Base-by-base conservation (phyloP, 805 yeast species). In the Pichia insulana region DNA sequence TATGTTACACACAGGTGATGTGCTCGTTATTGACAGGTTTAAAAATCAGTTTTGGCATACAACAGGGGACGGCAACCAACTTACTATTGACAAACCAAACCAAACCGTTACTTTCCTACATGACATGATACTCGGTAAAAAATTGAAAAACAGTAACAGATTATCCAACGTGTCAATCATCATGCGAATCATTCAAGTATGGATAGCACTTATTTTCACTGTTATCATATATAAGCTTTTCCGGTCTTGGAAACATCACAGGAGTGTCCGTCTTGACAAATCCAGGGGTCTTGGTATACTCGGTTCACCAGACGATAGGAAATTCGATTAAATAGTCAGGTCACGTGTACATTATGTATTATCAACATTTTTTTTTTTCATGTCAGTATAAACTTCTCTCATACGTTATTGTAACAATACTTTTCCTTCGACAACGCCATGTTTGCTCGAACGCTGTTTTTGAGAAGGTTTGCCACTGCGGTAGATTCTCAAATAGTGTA, bases 1-100 rank as follows among this genome's bases (percentile, higher is more conserved):
- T n/a, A 42, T 52, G 0, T 69, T 63, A 47, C 46, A 57, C 9
- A 55, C 62, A 2, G 90, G 89, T 6, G 85, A 82, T 55, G 64
- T 75, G 0, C 52, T 83, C 2, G 57, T 83, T 2, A 59, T 80
- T 2, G 62, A 68, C 27, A 69, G 69, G 48, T 69, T 56, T 45
- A 52, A 46, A 7, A 44, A 49, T 19, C 37, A 36, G 7, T 57
- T 44, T 30, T 57, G 62, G 61, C 54, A 54, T 37, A 33, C 37
- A 13, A 41, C 42, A 19, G 9, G 10, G 8, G 18, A 45, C 3
- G 50, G 47, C 6, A 33, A 42, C 7, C 41, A 45, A 34, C 27
- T 57, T 26, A 38, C 39, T 1, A 36, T 49, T 26, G 46, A 44
- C 2, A 25, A 43, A 1, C 40, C 46, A 9, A 30, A 36, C 4